Evolutionary conservation across 805 yeast species (phyloP).

Genomic region (Wickerhamiella sergipiensis): DNA sequence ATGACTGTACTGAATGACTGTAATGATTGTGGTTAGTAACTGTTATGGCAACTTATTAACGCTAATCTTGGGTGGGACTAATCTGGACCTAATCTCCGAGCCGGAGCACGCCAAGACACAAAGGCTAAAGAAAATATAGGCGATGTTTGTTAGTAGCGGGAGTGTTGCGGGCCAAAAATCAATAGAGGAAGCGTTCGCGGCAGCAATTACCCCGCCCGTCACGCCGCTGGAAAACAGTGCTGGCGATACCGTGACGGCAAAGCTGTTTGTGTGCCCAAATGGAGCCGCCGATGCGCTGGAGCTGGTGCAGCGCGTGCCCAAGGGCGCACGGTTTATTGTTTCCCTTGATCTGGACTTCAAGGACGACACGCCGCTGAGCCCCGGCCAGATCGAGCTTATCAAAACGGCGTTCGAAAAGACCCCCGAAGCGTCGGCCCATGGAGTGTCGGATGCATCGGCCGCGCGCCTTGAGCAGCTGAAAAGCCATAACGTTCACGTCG

Average conservation of each 20-base stretch:
- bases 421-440: constrained; percentile 7
- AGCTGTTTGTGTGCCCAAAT: background rate
- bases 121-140: background rate
- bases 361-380: background rate
- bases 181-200: background rate
- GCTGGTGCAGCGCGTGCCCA: background rate
- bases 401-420: background rate
- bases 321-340: background rate
- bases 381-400: background rate
- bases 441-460: constrained; percentile 6
- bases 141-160: background rate
- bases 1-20: too few relatives aligned
- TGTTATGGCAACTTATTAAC: too few relatives aligned
- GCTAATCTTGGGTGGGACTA: background rate
- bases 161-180: background rate
- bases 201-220: background rate
- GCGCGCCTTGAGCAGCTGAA: background rate
- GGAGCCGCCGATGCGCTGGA: background rate
- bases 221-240: constrained; percentile 1
- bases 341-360: background rate
- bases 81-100: background rate
- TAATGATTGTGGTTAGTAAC: too few relatives aligned
- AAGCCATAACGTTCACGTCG: background rate
- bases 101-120: background rate
- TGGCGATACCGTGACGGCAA: background rate